Percentiles rank a stretch among this genome's conserved stretches.
These are phyloP conservation scores for Juglanconis juglandina DNA, from an alignment of 2,329 filamentous ascomycete species.

Conservation along the genomic window DNA sequence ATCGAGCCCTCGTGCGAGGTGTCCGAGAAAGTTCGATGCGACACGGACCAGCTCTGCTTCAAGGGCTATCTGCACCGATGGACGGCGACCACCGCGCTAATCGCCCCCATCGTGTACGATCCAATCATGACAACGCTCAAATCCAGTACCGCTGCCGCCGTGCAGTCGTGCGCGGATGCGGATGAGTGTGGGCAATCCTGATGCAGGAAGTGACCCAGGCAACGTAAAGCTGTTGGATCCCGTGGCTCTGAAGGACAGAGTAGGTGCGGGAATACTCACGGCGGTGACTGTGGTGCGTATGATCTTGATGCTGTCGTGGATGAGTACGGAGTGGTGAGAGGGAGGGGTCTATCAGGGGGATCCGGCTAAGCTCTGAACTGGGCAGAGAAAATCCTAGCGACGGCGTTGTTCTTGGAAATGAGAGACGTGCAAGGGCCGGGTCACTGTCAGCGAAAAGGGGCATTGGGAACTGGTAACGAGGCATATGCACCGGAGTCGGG, in stretches of 20 bases:
- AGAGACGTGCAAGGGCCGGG: too few species aligned
- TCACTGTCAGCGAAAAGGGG: too few species aligned
- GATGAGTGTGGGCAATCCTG: slow-evolving; percentile 31
- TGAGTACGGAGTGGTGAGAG: slow-evolving; percentile 25
- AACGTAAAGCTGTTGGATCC: slow-evolving; percentile 4
- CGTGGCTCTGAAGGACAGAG: slow-evolving; percentile 33
- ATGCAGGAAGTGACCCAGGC: slow-evolving; percentile 24
- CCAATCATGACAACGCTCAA: slow-evolving; percentile 42
- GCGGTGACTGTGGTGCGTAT: slow-evolving; percentile 31
- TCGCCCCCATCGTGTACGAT: slow-evolving; percentile 45
- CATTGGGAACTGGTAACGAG: too few species aligned
- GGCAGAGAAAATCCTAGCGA: not conserved
- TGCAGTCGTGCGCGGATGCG: slow-evolving; percentile 35
- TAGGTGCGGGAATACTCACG: slow-evolving; percentile 40
- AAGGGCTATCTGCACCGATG: slow-evolving; percentile 53
- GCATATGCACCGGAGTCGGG: too few species aligned
- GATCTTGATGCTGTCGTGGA: slow-evolving; percentile 34
- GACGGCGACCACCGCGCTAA: slow-evolving; percentile 44
- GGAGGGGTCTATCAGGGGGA: not conserved
- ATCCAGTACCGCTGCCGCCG: slow-evolving; percentile 46
- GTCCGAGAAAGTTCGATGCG: slow-evolving; percentile 45
- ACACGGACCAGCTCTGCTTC: slow-evolving; percentile 57
- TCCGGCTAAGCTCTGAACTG: not conserved
- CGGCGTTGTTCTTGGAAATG: not conserved
- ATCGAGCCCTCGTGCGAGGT: slow-evolving; percentile 53